These are phyloP conservation scores for Leonotis leonurus DNA, from an alignment of 257 asterid genomes.

Conservation along the genomic window DNA sequence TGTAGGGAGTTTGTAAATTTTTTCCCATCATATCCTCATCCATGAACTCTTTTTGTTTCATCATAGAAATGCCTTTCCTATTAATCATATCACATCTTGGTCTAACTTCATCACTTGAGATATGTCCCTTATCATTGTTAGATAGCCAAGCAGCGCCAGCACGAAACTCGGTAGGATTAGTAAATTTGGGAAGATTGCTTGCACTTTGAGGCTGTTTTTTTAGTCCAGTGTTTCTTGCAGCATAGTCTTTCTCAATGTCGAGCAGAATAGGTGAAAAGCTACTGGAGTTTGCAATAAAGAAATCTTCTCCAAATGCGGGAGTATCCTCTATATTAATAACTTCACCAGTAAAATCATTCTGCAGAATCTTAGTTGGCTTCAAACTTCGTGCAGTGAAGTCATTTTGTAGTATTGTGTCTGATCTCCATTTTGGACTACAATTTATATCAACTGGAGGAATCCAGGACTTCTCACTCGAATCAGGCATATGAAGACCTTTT, in stretches of 20 bases:
- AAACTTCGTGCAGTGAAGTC: constrained; percentile 23
- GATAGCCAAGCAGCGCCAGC: constrained; percentile 40
- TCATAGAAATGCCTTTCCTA: constrained; percentile 20
- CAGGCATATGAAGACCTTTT: constrained; percentile 33
- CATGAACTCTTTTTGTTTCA: constrained; percentile 24
- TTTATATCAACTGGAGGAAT: constrained; percentile 24
- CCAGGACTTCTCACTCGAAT: constrained; percentile 29
- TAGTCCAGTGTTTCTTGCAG: constrained; percentile 31
- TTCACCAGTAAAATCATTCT: constrained; percentile 56
- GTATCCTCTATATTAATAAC: constrained; percentile 51
- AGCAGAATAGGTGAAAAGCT: constrained; percentile 31
- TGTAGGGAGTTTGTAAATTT: constrained; percentile 23
- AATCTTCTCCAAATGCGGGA: constrained; percentile 32
- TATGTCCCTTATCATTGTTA: constrained; percentile 24
- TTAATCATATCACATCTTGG: constrained; percentile 30
- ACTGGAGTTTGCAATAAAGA: constrained; percentile 22
- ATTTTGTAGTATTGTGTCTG: constrained; percentile 22
- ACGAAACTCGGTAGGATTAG: constrained; percentile 32
- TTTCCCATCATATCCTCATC: constrained; percentile 28
- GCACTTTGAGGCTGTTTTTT: constrained; percentile 31
- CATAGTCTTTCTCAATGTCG: constrained; percentile 38
- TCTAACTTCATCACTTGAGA: constrained; percentile 24
- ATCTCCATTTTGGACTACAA: constrained; percentile 35
- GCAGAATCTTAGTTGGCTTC: constrained; percentile 31
- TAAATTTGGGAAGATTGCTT: constrained; percentile 33